phyloP scores from a whole-genome alignment of 2,329 filamentous ascomycete species.

The Colletotrichum sp. region DNA sequence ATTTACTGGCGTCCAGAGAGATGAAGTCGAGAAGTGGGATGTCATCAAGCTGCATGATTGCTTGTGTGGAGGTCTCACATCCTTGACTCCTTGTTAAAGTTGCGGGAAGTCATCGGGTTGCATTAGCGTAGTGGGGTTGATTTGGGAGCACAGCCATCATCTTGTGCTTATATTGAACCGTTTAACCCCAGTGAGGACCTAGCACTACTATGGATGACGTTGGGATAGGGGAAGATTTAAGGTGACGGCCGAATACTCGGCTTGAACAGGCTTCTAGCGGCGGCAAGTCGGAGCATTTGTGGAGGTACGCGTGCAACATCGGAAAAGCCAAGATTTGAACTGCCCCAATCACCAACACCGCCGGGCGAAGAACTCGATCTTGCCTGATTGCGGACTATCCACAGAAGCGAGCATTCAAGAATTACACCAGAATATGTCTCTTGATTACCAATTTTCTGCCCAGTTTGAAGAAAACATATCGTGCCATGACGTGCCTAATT shows the following conservation, averaged over 20 bases:
- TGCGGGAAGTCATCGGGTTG: background rate
- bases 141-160: background rate
- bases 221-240: background rate
- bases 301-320: background rate
- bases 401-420: background rate
- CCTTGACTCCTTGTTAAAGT: background rate
- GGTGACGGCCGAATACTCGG: background rate
- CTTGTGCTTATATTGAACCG: background rate
- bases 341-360: background rate
- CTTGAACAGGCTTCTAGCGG: background rate
- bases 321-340: background rate
- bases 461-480: fast-evolving
- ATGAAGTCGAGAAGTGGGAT: background rate
- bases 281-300: background rate
- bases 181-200: background rate
- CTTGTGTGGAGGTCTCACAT: background rate
- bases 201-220: background rate
- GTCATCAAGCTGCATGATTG: background rate
- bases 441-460: background rate
- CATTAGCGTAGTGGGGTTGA: background rate
- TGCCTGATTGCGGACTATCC: background rate
- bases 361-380: background rate
- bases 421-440: background rate
- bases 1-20: background rate
- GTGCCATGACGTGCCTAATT: background rate